phyloP scores from a whole-genome alignment of 2,329 filamentous ascomycete genomes.

The Coniella lustricola region DNA sequence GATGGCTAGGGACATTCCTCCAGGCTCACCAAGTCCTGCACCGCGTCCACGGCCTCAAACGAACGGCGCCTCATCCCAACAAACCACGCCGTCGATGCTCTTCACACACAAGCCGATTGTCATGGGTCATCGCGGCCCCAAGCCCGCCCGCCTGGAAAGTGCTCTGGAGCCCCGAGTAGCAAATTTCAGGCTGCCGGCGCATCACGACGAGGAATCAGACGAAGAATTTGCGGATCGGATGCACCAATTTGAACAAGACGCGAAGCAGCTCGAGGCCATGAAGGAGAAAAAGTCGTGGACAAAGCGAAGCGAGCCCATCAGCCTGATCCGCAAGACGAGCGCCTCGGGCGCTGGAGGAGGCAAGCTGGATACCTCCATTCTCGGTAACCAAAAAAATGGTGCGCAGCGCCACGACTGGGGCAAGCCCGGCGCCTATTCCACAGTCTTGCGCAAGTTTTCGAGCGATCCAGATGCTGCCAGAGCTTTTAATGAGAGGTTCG shows the following conservation, averaged over 20 bases:
- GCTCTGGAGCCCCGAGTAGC: slow-evolving; percentile 13
- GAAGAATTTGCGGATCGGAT: slow-evolving; percentile 27
- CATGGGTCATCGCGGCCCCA: slow-evolving; percentile 18
- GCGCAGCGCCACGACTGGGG: slow-evolving; percentile 18
- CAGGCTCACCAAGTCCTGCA: slow-evolving; percentile 45
- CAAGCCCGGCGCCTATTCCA: slow-evolving; percentile 6
- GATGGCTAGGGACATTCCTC: slow-evolving; percentile 18
- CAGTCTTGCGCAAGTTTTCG: neutral
- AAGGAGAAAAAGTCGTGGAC: slow-evolving; percentile 27
- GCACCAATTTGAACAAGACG: slow-evolving; percentile 23
- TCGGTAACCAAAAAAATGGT: slow-evolving; percentile 26
- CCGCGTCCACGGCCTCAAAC: slow-evolving; percentile 35
- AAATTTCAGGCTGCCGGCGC: slow-evolving; percentile 15
- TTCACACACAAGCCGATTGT: slow-evolving; percentile 20
- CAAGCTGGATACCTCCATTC: neutral
- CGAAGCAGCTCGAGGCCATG: slow-evolving; percentile 20
- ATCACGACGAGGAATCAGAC: slow-evolving; percentile 20
- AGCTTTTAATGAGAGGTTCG: neutral
- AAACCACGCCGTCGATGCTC: slow-evolving; percentile 9
- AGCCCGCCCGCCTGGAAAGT: slow-evolving; percentile 15
- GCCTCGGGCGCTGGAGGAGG: neutral
- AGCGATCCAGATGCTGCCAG: slow-evolving; percentile 2
- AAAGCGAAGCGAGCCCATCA: slow-evolving; percentile 26
- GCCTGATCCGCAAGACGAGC: slow-evolving; percentile 27
- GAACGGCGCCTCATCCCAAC: neutral